Percentiles rank a stretch among this genome's conserved stretches.
Conservation (phyloP, 1,284 basidiomycete genomes). For the Cutaneotrichosporon sp. region DNA sequence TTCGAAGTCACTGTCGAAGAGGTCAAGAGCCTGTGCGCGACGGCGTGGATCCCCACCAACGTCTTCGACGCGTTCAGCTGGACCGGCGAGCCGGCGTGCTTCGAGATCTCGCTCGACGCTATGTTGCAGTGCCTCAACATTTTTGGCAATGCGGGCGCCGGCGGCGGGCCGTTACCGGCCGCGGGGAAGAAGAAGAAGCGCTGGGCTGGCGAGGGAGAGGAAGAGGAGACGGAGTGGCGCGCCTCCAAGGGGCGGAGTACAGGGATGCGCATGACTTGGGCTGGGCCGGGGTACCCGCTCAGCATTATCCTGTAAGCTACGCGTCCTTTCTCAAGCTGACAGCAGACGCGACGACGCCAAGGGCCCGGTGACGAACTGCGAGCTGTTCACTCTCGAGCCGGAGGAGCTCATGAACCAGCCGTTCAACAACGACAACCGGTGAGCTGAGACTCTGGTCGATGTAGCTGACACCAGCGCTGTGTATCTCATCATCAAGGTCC, state of each 20-base stretch:
- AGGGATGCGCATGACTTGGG: constrained; percentile 80
- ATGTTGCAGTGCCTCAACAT: constrained; percentile 88
- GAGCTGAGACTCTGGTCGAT: constrained; percentile 38
- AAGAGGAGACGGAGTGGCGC: constrained; percentile 48
- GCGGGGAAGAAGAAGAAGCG: constrained; percentile 27
- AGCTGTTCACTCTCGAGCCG: constrained; percentile 81
- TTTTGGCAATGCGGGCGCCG: constrained; percentile 71
- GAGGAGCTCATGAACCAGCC: constrained; percentile 77
- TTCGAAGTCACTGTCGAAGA: constrained; percentile 87
- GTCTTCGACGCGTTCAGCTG: constrained; percentile 77
- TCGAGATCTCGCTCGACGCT: constrained; percentile 79
- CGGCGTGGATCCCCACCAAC: constrained; percentile 77
- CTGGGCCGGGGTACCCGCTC: constrained; percentile 75
- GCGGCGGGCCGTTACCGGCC: constrained; percentile 6
- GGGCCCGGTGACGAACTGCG: constrained; percentile 84
- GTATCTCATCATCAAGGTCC: constrained; percentile 82
- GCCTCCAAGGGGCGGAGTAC: constrained; percentile 54
- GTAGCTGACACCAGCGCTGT: constrained; percentile 59
- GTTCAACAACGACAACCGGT: constrained; percentile 71
- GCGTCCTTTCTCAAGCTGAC: no score
- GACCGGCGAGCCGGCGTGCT: constrained; percentile 54
- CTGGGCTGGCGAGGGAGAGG: constrained; percentile 56
- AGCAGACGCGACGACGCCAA: constrained; percentile 74
- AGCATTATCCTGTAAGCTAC: constrained; percentile 72
- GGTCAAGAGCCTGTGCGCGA: constrained; percentile 72